These are phyloP conservation scores for Skeletonema tropicum DNA, from an alignment of 108 stramenopile genomes.

Conservation along the genomic window DNA sequence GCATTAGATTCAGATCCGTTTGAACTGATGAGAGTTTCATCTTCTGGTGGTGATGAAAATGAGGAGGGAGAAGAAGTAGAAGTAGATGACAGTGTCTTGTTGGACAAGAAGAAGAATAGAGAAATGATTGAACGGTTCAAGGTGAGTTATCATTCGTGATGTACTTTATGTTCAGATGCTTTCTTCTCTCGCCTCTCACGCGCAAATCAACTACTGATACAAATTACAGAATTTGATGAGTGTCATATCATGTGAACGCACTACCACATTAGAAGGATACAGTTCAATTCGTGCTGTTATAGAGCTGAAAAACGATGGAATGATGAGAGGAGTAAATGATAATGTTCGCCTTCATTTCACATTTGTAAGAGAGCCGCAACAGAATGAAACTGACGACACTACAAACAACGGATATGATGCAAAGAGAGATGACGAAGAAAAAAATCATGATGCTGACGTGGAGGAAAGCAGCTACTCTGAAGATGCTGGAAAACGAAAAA, in stretches of 20 bases:
- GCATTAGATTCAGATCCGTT: constrained; percentile 64
- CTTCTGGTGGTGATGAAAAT: constrained; percentile 13
- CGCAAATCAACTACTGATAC: too few relatives aligned
- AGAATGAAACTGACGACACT: neutral
- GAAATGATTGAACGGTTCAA: constrained; percentile 53
- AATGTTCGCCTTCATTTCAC: constrained; percentile 28
- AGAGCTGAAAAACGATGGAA: constrained; percentile 36
- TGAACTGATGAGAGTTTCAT: constrained; percentile 31
- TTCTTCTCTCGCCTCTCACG: too few relatives aligned
- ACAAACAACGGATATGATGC: neutral
- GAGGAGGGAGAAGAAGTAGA: constrained; percentile 16
- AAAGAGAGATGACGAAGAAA: neutral
- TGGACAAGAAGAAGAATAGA: constrained; percentile 30
- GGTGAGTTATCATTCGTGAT: constrained; percentile 13
- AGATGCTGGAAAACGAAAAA: constrained; percentile 1
- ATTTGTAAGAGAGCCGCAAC: constrained; percentile 35
- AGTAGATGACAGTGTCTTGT: neutral
- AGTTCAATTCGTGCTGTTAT: constrained; percentile 57
- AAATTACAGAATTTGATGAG: constrained; percentile 37
- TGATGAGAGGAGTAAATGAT: constrained; percentile 35
- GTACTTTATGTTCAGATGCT: neutral
- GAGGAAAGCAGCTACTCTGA: neutral
- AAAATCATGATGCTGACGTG: neutral
- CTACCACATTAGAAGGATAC: constrained; percentile 46
- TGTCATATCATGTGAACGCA: constrained; percentile 62